Evolutionary conservation across 768 basidiomycete genomes (phyloP), one percentile per base, ranked within the genome.

Genomic region (Tricholoma sp.): DNA sequence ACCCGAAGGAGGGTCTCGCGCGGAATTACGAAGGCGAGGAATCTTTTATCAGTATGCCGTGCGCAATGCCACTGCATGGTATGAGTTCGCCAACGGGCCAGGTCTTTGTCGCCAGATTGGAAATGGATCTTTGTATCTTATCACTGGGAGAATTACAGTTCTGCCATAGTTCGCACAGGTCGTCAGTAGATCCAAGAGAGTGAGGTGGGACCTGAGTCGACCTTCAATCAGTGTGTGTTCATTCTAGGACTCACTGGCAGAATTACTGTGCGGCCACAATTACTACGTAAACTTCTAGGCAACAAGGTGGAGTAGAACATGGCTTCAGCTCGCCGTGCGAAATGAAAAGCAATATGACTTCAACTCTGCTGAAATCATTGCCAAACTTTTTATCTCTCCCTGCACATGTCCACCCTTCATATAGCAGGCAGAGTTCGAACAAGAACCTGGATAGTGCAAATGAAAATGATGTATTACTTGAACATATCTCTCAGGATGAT

Each of bases 81-180:
- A 62, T 34, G 44, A 39, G 18, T 63, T 59, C n/a, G 54, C 47
- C 24, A 60, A 59, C 28, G 45, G 41, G 7, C 55, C 53, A 0
- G 24, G 4, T 24, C 59, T 61, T 44, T 49, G 54, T 28, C 55
- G 61, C 17, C n/a, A 52, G 17, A 53, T 59, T 18, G 51, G 57
- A n/a, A 61, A 59, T 41, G 65, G 61, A 44, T 28, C 61, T 24
- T 49, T 65, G n/a, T 65, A 58, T 54, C 59, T 65, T 18, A 41
- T 66, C 6, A 64, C 64, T 9, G 57, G 62, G 55, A 61, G 3
- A 49, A 59, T 8, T 52, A 50, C 29, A 57, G 29, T 45, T 56
- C 58, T 8, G 58, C 58, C 11, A 56, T 56, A 28, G 60, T 52
- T 49, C 57, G 59, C 9, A 54, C 48, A 8, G 63, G 62, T 7